Evolutionary conservation across 306 rosid species (phyloP).

Genomic region (Morella rubra): DNA sequence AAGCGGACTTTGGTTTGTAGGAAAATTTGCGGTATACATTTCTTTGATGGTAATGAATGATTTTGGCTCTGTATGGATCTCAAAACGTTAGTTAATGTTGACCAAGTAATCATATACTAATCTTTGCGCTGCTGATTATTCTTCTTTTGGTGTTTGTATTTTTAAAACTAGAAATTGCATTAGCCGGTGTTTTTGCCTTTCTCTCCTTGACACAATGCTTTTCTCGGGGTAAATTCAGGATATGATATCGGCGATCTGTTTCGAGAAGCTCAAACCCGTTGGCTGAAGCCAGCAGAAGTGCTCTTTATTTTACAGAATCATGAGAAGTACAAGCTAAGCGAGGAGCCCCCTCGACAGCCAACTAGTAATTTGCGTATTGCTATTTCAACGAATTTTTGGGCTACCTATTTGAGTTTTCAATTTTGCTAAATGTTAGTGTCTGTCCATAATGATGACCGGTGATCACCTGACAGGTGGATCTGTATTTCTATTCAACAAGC

Average conservation of each 20-base stretch:
- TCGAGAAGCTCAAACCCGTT: constrained; percentile 78
- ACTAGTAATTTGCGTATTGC: constrained; percentile 41
- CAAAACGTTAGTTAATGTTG: neutral
- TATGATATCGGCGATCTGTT: constrained; percentile 57
- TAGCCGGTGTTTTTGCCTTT: neutral
- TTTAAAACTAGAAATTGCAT: neutral
- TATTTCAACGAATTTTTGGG: neutral
- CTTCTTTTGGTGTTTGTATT: neutral
- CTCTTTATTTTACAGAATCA: constrained; percentile 71
- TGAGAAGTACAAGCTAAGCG: constrained; percentile 60
- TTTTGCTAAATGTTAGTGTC: constrained; percentile 9
- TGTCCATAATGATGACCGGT: constrained; percentile 13
- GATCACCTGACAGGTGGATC: constrained; percentile 68
- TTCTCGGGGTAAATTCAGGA: constrained; percentile 43
- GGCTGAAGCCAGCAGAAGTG: constrained; percentile 96
- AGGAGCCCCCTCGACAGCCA: constrained; percentile 60
- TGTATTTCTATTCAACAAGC: constrained; percentile 75
- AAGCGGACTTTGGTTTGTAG: too few species aligned
- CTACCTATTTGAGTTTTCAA: constrained; percentile 1
- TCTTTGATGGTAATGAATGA: neutral
- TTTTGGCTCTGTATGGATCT: neutral
- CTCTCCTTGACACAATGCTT: constrained; percentile 1
- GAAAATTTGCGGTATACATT: neutral
- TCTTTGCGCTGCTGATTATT: neutral
- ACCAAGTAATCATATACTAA: neutral